Evolutionary conservation across 495 filamentous ascomycete species (phyloP).

Genomic region (Aspergillus bertholletiae): DNA sequence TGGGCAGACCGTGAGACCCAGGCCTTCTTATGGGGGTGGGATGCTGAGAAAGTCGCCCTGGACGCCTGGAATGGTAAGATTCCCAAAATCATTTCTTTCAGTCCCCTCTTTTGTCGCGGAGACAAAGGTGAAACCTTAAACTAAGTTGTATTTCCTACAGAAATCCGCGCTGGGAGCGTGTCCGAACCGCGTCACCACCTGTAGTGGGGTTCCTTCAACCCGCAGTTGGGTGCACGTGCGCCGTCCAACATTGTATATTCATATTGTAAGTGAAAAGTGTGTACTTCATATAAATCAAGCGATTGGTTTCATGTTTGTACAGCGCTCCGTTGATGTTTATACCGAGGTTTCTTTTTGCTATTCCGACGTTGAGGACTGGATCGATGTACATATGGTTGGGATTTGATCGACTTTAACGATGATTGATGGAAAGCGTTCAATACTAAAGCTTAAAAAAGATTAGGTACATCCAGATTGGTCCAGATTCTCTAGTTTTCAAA

Average conservation of each 20-base stretch:
- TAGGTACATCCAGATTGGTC: too few species aligned
- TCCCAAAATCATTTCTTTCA: neutral
- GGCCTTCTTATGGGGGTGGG: constrained; percentile 45
- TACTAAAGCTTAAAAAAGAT: neutral
- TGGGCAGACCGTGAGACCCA: constrained; percentile 50
- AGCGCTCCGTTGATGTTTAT: neutral
- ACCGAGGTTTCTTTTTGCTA: too few species aligned
- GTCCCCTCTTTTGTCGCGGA: neutral
- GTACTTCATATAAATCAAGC: too few species aligned
- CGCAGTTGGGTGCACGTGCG: too few species aligned
- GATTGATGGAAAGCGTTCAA: neutral
- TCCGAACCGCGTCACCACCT: constrained; percentile 5
- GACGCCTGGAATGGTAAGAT: constrained; percentile 39
- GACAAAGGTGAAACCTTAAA: neutral
- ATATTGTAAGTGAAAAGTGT: too few species aligned
- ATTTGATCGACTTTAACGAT: too few species aligned
- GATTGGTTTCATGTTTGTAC: neutral
- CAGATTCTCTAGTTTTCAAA: too few species aligned
- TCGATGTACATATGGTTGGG: too few species aligned
- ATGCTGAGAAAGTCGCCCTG: constrained; percentile 42
- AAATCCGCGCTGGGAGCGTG: neutral
- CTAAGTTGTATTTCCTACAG: neutral
- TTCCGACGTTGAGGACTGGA: too few species aligned
- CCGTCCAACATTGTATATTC: too few species aligned
- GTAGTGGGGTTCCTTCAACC: neutral